Evolutionary conservation across 2,329 filamentous ascomycete genomes (phyloP).

Genomic region (Fusarium irregulare): DNA sequence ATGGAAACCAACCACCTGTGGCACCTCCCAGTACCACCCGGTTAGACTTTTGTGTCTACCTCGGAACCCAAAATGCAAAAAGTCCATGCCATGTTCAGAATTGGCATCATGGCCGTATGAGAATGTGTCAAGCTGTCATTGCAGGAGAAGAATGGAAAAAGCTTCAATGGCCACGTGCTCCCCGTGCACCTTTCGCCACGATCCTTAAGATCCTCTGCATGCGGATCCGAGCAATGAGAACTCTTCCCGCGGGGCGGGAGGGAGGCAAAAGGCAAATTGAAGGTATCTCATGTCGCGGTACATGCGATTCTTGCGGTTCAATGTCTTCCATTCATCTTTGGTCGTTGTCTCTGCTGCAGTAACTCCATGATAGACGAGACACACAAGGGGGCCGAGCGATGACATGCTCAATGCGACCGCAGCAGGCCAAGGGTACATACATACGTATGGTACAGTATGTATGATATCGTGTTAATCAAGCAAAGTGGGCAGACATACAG

Average conservation of each 20-base stretch:
- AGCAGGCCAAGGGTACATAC: not conserved
- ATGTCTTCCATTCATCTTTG: constrained; percentile 6
- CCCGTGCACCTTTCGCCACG: constrained; percentile 12
- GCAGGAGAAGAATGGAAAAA: not conserved
- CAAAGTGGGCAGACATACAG: constrained; percentile 7
- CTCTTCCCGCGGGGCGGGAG: not conserved
- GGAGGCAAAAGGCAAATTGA: constrained; percentile 3
- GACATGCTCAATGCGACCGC: constrained; percentile 6
- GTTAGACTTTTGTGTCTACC: constrained; percentile 10
- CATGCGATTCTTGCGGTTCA: constrained; percentile 20
- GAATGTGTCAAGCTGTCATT: constrained; percentile 28
- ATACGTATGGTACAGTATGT: not conserved
- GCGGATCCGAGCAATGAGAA: not conserved
- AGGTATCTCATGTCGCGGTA: constrained; percentile 11
- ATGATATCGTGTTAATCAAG: constrained; percentile 4
- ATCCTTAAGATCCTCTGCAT: constrained; percentile 7
- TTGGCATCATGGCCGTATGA: constrained; percentile 24
- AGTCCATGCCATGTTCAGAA: constrained; percentile 23
- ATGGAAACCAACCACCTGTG: not conserved
- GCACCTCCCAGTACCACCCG: not conserved
- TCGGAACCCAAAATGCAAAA: not conserved
- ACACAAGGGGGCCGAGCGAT: constrained; percentile 20
- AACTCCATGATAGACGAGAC: not conserved
- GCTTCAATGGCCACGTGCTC: constrained; percentile 18
- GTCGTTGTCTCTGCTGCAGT: not conserved